A percentile compares a stretch with the other conserved stretches of the same genome.
These are phyloP conservation scores for Penicillium cosmopolitanum DNA, from an alignment of 495 filamentous ascomycete genomes.

Conservation along the genomic window DNA sequence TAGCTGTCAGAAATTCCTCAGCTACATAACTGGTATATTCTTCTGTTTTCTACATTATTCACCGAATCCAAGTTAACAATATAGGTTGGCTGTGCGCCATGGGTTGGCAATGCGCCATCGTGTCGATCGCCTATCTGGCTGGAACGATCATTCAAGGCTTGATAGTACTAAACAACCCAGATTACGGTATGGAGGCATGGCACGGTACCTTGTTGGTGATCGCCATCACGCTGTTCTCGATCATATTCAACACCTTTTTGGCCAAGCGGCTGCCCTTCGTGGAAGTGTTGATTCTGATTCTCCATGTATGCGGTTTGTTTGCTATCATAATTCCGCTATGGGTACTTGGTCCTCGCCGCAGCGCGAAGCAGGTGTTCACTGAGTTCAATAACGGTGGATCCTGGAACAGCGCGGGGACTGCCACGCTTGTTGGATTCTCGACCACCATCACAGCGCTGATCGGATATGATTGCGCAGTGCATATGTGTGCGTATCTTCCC, in stretches of 20 bases:
- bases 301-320: constrained; percentile 44
- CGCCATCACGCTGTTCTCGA: constrained; percentile 37
- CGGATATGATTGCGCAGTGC: constrained; percentile 21
- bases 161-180: constrained; percentile 37
- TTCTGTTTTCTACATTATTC: neutral
- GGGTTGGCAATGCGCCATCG: constrained; percentile 46
- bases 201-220: constrained; percentile 50
- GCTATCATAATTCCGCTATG: constrained; percentile 47
- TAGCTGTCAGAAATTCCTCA: constrained; percentile 37
- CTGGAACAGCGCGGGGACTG: constrained; percentile 36
- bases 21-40: constrained; percentile 38
- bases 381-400: constrained; percentile 48
- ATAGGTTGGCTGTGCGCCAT: constrained; percentile 48
- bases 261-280: constrained; percentile 43
- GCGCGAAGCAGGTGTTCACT: constrained; percentile 47
- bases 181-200: constrained; percentile 36
- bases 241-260: constrained; percentile 46
- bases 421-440: neutral
- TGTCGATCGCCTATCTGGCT: constrained; percentile 27
- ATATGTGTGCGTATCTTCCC: constrained; percentile 22
- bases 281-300: constrained; percentile 41
- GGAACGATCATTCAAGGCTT: constrained; percentile 46
- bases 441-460: constrained; percentile 37
- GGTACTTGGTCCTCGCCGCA: constrained; percentile 41
- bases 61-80: neutral